Evolutionary conservation across 257 asterid species (phyloP), one percentile per base, ranked within the genome.

Genomic region (Anisodus tanguticus): DNA sequence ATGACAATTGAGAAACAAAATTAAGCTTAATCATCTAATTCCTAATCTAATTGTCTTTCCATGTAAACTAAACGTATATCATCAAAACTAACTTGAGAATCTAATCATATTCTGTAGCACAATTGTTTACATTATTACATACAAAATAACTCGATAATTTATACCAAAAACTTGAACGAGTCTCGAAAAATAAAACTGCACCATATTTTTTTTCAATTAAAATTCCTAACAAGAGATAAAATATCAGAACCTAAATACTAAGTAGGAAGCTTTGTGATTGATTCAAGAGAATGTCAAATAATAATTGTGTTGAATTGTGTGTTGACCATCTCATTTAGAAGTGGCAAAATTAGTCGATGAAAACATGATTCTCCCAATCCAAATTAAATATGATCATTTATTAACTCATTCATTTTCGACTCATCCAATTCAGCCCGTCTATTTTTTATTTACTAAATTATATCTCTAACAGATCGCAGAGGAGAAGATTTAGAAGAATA

Each of bases 1-100:
- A 76, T 76, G 62, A 51, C 22, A 76, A 51, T 76, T 76, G 8
- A 51, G 63, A 6, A 51, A 76, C 63, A 76, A 76, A 76, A 76
- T 26, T 31, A 26, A 77, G 47, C 63, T 51, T 76, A 0, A 77
- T 4, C 15, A 76, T 76, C 80, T 49, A 41, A 41, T 41, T 41
- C 3, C 3, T 5, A 3, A 41, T 41, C 45, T 41, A 19, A 22
- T 5, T 47, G 6, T 19, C 39, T 62, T 62, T 49, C 12, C 6
- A 22, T 19, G 3, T 62, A 19, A 9, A 41, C 45, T 41, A 0
- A 41, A 41, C 45, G 45, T 41, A 19, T 6, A 59, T 71, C 79
- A 71, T 72, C 9, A n/a, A 72, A 72, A 19, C 9, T 72, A 19
- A 68, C 41, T 47, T 72, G 80, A 72, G 19, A 22, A 72, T 45